These are phyloP conservation scores for Pyrus hybrid DNA, from an alignment of 331 rosid genomes.

Conservation along the genomic window DNA sequence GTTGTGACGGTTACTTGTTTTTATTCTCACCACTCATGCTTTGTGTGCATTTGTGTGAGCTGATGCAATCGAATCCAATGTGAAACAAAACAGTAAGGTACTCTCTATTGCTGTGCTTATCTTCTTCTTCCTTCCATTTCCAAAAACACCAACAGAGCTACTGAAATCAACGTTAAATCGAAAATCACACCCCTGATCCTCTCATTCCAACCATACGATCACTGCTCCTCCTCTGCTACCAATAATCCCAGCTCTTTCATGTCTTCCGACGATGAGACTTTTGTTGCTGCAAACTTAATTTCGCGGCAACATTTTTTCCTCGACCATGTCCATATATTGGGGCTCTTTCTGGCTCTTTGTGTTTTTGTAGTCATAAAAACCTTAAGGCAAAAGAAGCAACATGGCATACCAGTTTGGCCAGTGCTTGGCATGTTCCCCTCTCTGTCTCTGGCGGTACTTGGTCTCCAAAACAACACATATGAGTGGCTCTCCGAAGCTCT, in stretches of 20 bases:
- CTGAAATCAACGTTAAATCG: too few species aligned
- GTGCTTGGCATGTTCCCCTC: conserved; percentile 83
- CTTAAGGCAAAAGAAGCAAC: conserved; percentile 43
- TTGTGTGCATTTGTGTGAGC: too few species aligned
- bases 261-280: neutral
- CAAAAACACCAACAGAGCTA: too few species aligned
- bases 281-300: neutral
- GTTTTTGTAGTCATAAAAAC: conserved; percentile 56
- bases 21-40: too few species aligned
- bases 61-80: too few species aligned
- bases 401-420: conserved; percentile 71
- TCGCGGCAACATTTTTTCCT: conserved; percentile 16
- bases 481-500: conserved; percentile 60
- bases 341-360: conserved; percentile 40
- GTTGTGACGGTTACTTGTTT: too few species aligned
- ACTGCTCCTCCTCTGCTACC: neutral
- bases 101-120: too few species aligned
- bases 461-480: conserved; percentile 35
- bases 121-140: too few species aligned
- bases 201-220: conserved; percentile 39
- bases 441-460: conserved; percentile 12
- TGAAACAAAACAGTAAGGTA: too few species aligned
- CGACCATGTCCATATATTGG: conserved; percentile 45
- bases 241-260: conserved; percentile 1
- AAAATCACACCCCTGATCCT: neutral